Percentiles rank a stretch among this genome's conserved stretches.
Conservation (phyloP, 768 basidiomycete species). For the Mycena crocata region DNA sequence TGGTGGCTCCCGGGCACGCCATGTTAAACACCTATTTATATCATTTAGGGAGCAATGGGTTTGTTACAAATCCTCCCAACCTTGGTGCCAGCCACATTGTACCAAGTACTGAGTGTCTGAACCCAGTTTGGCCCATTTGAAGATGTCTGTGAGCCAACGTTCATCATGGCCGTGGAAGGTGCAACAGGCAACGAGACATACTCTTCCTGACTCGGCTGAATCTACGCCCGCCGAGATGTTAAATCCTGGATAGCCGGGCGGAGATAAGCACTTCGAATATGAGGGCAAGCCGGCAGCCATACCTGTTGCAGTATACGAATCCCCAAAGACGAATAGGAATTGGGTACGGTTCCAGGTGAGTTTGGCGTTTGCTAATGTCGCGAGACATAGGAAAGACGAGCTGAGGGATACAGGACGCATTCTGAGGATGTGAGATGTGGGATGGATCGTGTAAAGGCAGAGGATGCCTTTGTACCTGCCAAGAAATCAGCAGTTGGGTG, state of each 20-base stretch:
- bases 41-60: neutral
- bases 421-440: no score
- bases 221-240: slow-evolving; percentile 68
- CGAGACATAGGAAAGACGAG: neutral
- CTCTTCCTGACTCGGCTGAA: slow-evolving; percentile 63
- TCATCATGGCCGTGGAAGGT: neutral
- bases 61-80: neutral
- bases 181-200: slow-evolving; percentile 41
- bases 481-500: no score
- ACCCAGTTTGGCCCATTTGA: slow-evolving; percentile 77
- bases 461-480: no score
- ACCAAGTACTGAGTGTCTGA: slow-evolving; percentile 56
- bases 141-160: slow-evolving; percentile 54
- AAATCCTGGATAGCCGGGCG: slow-evolving; percentile 57
- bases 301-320: slow-evolving; percentile 69
- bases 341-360: slow-evolving; percentile 66
- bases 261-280: neutral
- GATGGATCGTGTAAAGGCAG: no score
- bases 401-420: no score
- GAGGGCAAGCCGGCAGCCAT: neutral
- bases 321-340: slow-evolving; percentile 71
- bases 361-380: slow-evolving; percentile 34
- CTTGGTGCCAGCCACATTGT: slow-evolving; percentile 66
- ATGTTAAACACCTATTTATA: slow-evolving; percentile 55
- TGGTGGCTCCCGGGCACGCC: slow-evolving; percentile 70